Percentiles rank a stretch among this genome's conserved stretches.
Conservation (phyloP, 2,329 filamentous ascomycete species). For the Colletotrichum filicis region DNA sequence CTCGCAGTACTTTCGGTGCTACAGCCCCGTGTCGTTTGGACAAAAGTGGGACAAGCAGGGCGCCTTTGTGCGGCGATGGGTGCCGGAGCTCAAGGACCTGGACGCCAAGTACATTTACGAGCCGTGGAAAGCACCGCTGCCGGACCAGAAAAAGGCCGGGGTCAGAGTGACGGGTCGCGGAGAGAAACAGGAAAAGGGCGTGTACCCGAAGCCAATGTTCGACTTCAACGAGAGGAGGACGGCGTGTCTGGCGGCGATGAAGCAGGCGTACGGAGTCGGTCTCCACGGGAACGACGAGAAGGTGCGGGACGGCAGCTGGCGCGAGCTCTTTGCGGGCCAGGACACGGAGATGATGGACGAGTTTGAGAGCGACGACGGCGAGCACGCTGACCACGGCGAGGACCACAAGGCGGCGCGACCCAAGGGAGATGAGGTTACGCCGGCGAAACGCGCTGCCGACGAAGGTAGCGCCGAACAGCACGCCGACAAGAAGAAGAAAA, state of each 20-base stretch:
- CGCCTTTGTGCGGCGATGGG: slow-evolving; percentile 70
- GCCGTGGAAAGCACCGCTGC: slow-evolving; percentile 78
- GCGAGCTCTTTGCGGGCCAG: slow-evolving; percentile 53
- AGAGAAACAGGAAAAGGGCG: slow-evolving; percentile 52
- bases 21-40: slow-evolving; percentile 76
- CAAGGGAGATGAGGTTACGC: slow-evolving; percentile 31
- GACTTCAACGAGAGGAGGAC: slow-evolving; percentile 74
- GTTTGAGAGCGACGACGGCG: slow-evolving; percentile 46
- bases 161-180: slow-evolving; percentile 70
- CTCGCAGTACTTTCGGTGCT: slow-evolving; percentile 76
- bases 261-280: slow-evolving; percentile 73
- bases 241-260: slow-evolving; percentile 75
- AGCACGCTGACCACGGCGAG: slow-evolving; percentile 43
- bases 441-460: slow-evolving; percentile 30
- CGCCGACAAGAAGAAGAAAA: slow-evolving; percentile 29
- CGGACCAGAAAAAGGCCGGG: slow-evolving; percentile 75
- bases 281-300: slow-evolving; percentile 72
- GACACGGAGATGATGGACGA: slow-evolving; percentile 53
- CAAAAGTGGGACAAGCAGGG: slow-evolving; percentile 82
- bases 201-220: slow-evolving; percentile 82
- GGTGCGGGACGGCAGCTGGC: slow-evolving; percentile 71
- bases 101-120: slow-evolving; percentile 81
- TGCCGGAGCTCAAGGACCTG: slow-evolving; percentile 72
- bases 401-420: slow-evolving; percentile 35
- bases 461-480: slow-evolving; percentile 36